Base-by-base conservation (phyloP, 805 yeast species). In the Lipomyces yamanashiensis region DNA sequence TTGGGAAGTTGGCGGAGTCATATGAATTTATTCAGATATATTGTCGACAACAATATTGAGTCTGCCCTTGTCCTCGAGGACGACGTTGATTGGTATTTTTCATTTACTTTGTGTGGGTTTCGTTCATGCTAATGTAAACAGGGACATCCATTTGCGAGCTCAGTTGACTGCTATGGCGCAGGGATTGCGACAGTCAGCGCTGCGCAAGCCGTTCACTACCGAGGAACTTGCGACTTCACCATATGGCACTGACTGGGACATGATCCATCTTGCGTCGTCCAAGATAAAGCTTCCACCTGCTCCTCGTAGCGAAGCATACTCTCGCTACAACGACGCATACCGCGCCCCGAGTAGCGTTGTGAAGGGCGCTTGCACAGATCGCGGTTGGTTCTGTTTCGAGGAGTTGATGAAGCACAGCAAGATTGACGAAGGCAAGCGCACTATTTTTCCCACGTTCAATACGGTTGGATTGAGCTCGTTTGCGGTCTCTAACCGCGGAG, bases 191-290 rank as follows among this genome's bases (percentile, higher is more conserved):
- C n/a, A 60, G 45, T 53, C 58, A 7, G 36, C 40, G 13, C 48
- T 47, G 28, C 45, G 23, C 33, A 47, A 21, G 8, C 44, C 58
- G 44, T 43, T 21, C 33, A 61, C 62, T 4, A 41, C 43, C 13
- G 51, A 57, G 34, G 62, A 61, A 45, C 33, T 36, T 17, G 37
- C 39, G 6, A 47, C 13, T 23, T 63, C 62, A 4, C 65, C 65
- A 13, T 61, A 61, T 37, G 65, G 65, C 8, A 48, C 52, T 33
- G 65, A 61, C 45, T 61, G 65, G 65, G 65, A 61, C 41, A 28
- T 61, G 50, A 33, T 61, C 19, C 19, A 49, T n/a, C 34, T 58
- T 33, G 65, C 62, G n/a, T 33, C 61, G 23, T 58, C 61, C 8
- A 49, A 50, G 23, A 37, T 51, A 12, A 10, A 10, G 12, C n/a